Conservation (phyloP, 2,329 filamentous ascomycete genomes). For the Neoascochyta sp. region DNA sequence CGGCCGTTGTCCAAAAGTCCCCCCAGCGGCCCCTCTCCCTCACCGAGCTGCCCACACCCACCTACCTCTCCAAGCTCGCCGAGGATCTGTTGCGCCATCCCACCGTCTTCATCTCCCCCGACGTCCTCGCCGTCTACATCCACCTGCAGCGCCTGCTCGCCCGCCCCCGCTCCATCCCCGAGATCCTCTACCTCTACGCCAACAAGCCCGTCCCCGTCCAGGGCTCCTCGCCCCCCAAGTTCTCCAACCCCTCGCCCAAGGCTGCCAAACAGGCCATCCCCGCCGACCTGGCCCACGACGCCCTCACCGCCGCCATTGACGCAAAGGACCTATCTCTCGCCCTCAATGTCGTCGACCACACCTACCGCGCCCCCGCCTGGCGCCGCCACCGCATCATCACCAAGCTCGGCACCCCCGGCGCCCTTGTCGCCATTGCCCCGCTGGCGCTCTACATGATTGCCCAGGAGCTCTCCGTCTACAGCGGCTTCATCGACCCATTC, state of each 20-base stretch:
- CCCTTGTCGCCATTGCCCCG: constrained; percentile 57
- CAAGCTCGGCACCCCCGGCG: constrained; percentile 58
- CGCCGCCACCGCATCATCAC: constrained; percentile 64
- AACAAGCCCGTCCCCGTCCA: constrained; percentile 70
- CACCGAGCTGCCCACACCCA: constrained; percentile 26
- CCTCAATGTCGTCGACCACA: constrained; percentile 68
- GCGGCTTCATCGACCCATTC: constrained; percentile 71
- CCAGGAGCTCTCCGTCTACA: constrained; percentile 61
- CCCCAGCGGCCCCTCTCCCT: constrained; percentile 12
- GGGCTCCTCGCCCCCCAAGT: constrained; percentile 48
- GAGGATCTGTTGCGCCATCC: constrained; percentile 69
- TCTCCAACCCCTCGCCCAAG: constrained; percentile 58
- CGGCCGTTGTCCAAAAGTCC: constrained; percentile 4
- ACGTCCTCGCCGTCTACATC: constrained; percentile 71
- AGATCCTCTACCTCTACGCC: constrained; percentile 77
- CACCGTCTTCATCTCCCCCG: constrained; percentile 74
- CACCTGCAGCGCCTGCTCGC: constrained; percentile 69
- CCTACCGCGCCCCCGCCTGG: constrained; percentile 65
- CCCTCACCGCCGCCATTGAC: constrained; percentile 75
- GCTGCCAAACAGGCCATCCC: constrained; percentile 69
- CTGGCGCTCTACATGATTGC: constrained; percentile 68
- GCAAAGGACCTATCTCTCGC: constrained; percentile 74
- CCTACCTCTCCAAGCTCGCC: constrained; percentile 53
- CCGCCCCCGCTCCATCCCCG: constrained; percentile 71
- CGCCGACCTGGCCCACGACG: constrained; percentile 63